Percentiles rank a stretch among this genome's conserved stretches.
Conservation (phyloP, 2,329 filamentous ascomycete species). For the Neocatenulostroma microsporum region DNA sequence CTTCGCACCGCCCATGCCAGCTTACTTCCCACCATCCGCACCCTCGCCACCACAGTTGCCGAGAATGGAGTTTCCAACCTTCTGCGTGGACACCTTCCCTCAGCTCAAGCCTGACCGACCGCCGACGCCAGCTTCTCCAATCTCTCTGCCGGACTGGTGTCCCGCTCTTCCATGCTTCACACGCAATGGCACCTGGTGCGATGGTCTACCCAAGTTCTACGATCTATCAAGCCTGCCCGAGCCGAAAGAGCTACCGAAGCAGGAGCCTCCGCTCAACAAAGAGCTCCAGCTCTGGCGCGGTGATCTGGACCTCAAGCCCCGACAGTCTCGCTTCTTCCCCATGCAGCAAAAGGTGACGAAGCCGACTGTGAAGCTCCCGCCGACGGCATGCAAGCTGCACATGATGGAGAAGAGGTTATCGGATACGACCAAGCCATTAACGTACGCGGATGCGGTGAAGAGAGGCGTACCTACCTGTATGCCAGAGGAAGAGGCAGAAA, state of each 20-base stretch:
- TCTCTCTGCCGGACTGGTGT: slow-evolving; percentile 21
- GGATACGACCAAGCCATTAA: slow-evolving; percentile 1
- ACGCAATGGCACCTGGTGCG: slow-evolving; percentile 14
- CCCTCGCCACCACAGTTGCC: slow-evolving; percentile 21
- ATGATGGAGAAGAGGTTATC: slow-evolving; percentile 11
- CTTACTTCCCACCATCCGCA: slow-evolving; percentile 5
- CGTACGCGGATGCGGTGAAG: slow-evolving; percentile 5
- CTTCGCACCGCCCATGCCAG: slow-evolving; percentile 1
- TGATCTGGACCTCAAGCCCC: slow-evolving; percentile 10
- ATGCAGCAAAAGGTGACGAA: slow-evolving; percentile 7
- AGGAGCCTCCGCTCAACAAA: slow-evolving; percentile 3
- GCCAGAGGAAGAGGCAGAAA: neutral
- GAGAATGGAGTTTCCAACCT: slow-evolving; percentile 15
- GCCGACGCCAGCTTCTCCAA: slow-evolving; percentile 9
- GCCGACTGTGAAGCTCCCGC: slow-evolving; percentile 18
- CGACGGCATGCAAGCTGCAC: slow-evolving; percentile 17
- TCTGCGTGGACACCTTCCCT: slow-evolving; percentile 16
- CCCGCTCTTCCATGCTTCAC: slow-evolving; percentile 21
- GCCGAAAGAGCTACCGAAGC: slow-evolving; percentile 6
- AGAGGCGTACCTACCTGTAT: too few species aligned
- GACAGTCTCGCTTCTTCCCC: slow-evolving; percentile 26
- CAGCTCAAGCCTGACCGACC: slow-evolving; percentile 6
- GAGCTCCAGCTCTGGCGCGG: slow-evolving; percentile 18
- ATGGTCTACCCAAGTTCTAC: slow-evolving; percentile 20
- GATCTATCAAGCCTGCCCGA: slow-evolving; percentile 24